Conservation (phyloP, 1,139 yeast genomes). For the Blastobotrys malaysiensis region DNA sequence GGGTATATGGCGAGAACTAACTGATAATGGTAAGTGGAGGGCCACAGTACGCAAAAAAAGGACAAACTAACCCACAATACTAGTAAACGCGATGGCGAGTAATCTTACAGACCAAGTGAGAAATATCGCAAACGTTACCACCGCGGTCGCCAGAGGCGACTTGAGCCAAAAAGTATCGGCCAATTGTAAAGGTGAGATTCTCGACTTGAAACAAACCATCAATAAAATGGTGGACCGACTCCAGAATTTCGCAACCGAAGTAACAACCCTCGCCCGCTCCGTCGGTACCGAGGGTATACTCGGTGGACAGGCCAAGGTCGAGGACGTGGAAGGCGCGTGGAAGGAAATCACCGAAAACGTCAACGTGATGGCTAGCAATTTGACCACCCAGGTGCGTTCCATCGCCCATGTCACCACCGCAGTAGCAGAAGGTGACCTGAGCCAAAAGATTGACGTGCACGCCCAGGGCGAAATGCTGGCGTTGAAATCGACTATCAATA, state of each 20-base stretch:
- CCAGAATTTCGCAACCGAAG: slow-evolving; percentile 84
- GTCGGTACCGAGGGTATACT: slow-evolving; percentile 87
- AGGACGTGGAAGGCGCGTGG: slow-evolving; percentile 93
- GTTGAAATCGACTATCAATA: slow-evolving; percentile 72
- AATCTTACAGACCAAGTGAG: slow-evolving; percentile 83
- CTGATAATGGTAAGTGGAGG: slow-evolving; percentile 63
- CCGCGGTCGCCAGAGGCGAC: slow-evolving; percentile 91
- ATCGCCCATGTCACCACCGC: slow-evolving; percentile 91
- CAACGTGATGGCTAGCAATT: slow-evolving; percentile 82
- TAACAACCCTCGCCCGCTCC: slow-evolving; percentile 78
- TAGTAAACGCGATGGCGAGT: slow-evolving; percentile 78
- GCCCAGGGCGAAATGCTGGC: slow-evolving; percentile 82
- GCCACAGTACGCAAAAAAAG: too few species aligned
- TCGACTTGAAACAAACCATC: slow-evolving; percentile 74
- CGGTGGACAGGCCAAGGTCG: slow-evolving; percentile 90
- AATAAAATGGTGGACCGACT: slow-evolving; percentile 84
- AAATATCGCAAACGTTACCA: slow-evolving; percentile 84
- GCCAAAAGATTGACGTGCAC: slow-evolving; percentile 82
- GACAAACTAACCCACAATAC: too few species aligned
- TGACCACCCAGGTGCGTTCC: slow-evolving; percentile 83
- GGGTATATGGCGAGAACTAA: slow-evolving; percentile 85
- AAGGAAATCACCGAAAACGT: slow-evolving; percentile 87
- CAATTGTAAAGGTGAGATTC: slow-evolving; percentile 81
- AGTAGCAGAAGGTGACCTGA: slow-evolving; percentile 84
- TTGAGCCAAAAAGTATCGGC: slow-evolving; percentile 81